These are phyloP conservation scores for Xylariaceae sp. DNA, from an alignment of 2,329 filamentous ascomycete species.

Conservation along the genomic window DNA sequence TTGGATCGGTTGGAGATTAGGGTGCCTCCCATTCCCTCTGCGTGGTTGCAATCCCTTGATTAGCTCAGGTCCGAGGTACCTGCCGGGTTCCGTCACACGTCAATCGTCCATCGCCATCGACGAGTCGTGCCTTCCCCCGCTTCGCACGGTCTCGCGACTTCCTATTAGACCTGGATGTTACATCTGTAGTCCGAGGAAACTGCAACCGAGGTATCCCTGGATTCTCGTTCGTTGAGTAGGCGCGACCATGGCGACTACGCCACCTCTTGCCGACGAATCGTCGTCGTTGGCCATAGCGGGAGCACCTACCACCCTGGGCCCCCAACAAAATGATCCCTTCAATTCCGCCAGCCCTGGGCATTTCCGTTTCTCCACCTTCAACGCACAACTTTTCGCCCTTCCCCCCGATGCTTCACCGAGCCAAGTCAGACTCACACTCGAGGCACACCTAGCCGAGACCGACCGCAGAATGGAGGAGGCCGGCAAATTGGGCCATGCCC, in stretches of 20 bases:
- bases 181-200: conserved; percentile 28
- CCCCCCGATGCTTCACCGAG: conserved; percentile 73
- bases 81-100: conserved; percentile 1
- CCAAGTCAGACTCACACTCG: conserved; percentile 81
- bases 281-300: conserved; percentile 37
- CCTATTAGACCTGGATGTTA: conserved; percentile 28
- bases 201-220: conserved; percentile 26
- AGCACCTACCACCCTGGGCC: conserved; percentile 36
- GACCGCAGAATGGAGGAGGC: conserved; percentile 88
- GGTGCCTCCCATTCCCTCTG: not conserved
- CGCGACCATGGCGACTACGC: conserved; percentile 20
- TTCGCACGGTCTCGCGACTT: conserved; percentile 14
- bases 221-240: conserved; percentile 5
- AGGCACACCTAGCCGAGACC: conserved; percentile 88
- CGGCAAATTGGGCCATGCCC: conserved; percentile 73
- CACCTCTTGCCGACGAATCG: conserved; percentile 18
- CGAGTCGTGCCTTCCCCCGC: not conserved
- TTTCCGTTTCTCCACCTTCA: conserved; percentile 77
- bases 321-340: conserved; percentile 52
- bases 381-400: conserved; percentile 71
- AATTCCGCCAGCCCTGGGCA: conserved; percentile 42
- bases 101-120: conserved; percentile 1
- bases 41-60: conserved; percentile 2
- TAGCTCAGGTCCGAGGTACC: not conserved
- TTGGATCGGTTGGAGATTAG: conserved; percentile 1